These are phyloP conservation scores for Leishmania aethiopica DNA, from an alignment of 208 protist species.

Conservation along the genomic window DNA sequence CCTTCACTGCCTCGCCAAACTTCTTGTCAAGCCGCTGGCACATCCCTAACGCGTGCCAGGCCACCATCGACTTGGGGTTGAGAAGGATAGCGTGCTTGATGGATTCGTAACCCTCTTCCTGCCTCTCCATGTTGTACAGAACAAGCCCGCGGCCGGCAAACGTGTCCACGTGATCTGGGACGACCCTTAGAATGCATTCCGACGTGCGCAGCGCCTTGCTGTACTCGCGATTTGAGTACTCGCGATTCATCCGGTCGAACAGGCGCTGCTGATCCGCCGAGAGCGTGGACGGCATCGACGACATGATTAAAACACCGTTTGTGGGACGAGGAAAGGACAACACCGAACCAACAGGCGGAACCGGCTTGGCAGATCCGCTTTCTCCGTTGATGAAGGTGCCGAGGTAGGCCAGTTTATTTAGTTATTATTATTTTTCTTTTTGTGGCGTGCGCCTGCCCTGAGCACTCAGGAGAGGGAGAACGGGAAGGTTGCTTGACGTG, in stretches of 20 bases:
- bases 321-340: neutral
- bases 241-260: conserved; percentile 79
- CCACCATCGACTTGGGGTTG: conserved; percentile 75
- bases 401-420: neutral
- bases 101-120: conserved; percentile 68
- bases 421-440: neutral
- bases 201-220: conserved; percentile 77
- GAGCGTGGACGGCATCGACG: conserved; percentile 13
- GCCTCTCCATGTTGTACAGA: conserved; percentile 68
- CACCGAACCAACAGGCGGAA: neutral
- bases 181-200: conserved; percentile 66
- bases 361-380: neutral
- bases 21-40: conserved; percentile 92
- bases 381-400: neutral
- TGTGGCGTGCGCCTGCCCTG: neutral
- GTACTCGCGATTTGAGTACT: conserved; percentile 84
- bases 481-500: neutral
- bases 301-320: conserved; percentile 3
- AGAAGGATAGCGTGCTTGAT: conserved; percentile 65
- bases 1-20: conserved; percentile 91
- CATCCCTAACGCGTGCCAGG: conserved; percentile 95
- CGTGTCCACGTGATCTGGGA: conserved; percentile 80
- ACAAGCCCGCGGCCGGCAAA: conserved; percentile 83
- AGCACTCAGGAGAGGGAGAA: neutral
- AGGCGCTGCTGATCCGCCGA: conserved; percentile 60